Evolutionary conservation across 345 rosid genomes (phyloP), one percentile per base, ranked within the genome.

Genomic region (Erodium maritimum): DNA sequence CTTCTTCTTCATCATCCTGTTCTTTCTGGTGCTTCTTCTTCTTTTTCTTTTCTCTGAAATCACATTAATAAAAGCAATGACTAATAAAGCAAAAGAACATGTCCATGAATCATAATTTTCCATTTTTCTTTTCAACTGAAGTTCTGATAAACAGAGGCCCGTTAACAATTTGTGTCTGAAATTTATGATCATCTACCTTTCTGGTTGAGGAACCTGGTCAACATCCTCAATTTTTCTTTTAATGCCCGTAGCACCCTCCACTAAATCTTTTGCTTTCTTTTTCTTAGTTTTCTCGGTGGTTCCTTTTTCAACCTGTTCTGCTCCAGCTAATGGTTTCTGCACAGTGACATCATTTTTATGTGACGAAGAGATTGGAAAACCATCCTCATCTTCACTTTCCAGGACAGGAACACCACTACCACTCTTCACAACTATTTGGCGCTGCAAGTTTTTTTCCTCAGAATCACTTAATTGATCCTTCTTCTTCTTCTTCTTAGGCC

Each of bases 301-400:
- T 71, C 61, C 20, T 58, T 65, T 52, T 34, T 60, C 73, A 14
- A 23, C 64, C 65, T 60, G 54, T 21, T 65, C 57, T 24, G 60
- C 18, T 57, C 50, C 79, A 66, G 55, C 75, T 56, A 60, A 58
- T 42, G 70, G 23, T 53, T 73, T 68, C 51, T 24, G 59, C 71
- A 21, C 55, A 7, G 42, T 55, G 19, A 17, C 69, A 53, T 71
- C 42, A n/a, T 67, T 52, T 67, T 73, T 72, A 13, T 62, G 63
- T 12, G 80, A 62, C n/a, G 66, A 48, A 66, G 77, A 66, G 70
- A 81, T 73, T n/a, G 90, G 96, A 56, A 94, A 76, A 42, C 99
- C 97, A 54, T 94, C 97, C 82, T 90, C 97, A 67, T 89, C 96
- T 70, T 94, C 97, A 58, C 88, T 85, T 75, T 82, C 97, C 69